Percentiles rank a stretch among this genome's conserved stretches.
Conservation (phyloP, 768 basidiomycete genomes). For the Fistulinella prunicolor region DNA sequence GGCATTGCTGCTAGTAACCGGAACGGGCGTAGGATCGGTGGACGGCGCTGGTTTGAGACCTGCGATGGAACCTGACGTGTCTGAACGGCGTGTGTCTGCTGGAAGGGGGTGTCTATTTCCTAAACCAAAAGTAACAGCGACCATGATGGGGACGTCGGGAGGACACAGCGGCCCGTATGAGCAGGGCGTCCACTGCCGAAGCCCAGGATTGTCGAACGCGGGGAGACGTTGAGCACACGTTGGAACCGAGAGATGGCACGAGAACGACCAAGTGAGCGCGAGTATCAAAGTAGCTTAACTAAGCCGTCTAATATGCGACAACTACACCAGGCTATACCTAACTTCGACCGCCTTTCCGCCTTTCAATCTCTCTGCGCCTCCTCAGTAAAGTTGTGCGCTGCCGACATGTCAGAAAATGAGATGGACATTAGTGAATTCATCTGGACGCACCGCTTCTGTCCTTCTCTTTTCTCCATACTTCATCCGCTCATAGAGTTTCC, state of each 20-base stretch:
- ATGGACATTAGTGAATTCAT: neutral
- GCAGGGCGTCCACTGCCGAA: too few species aligned
- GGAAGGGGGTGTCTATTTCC: conserved; percentile 35
- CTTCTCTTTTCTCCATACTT: conserved; percentile 81
- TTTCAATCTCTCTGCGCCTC: conserved; percentile 54
- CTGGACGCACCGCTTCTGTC: conserved; percentile 65
- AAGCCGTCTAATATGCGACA: neutral
- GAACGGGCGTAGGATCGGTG: too few species aligned
- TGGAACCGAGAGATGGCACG: too few species aligned
- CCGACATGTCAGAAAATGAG: conserved; percentile 9
- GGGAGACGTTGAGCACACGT: too few species aligned
- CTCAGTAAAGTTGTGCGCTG: conserved; percentile 63
- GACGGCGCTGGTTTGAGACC: conserved; percentile 32
- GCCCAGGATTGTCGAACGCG: too few species aligned
- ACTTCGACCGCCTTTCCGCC: neutral
- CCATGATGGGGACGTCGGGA: conserved; percentile 27
- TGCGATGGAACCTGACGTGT: conserved; percentile 29
- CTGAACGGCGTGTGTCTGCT: conserved; percentile 22
- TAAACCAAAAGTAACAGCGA: conserved; percentile 37
- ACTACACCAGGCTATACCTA: too few species aligned
- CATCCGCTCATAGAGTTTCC: conserved; percentile 91
- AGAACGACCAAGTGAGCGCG: too few species aligned
- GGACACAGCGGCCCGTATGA: too few species aligned
- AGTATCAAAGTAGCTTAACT: too few species aligned
- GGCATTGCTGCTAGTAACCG: conserved; percentile 14